Evolutionary conservation across 306 rosid species (phyloP).

Genomic region (Astragalus glycyphyllos): DNA sequence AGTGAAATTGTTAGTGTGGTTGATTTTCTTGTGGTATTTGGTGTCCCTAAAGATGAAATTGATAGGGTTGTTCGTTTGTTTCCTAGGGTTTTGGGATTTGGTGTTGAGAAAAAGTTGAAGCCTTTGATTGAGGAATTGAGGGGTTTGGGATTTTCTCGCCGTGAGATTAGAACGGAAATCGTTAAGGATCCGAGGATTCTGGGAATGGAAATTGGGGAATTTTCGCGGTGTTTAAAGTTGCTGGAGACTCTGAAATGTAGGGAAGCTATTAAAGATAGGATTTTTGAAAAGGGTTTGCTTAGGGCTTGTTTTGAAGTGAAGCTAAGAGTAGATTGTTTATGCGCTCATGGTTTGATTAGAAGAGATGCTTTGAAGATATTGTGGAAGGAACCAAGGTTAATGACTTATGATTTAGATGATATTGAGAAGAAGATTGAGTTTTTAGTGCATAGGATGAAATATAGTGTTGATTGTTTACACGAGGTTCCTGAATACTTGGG

Average conservation of each 20-base stretch:
- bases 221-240: conserved; percentile 63
- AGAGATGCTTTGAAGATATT: conserved; percentile 75
- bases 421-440: conserved; percentile 77
- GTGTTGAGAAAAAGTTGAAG: conserved; percentile 62
- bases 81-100: conserved; percentile 70
- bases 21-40: conserved; percentile 55
- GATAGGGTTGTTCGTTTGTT: conserved; percentile 52
- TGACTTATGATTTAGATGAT: conserved; percentile 59
- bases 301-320: conserved; percentile 83
- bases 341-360: conserved; percentile 66
- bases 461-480: conserved; percentile 58
- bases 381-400: conserved; percentile 85
- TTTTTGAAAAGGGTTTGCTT: conserved; percentile 55
- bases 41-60: conserved; percentile 51
- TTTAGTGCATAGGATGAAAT: conserved; percentile 66
- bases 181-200: conserved; percentile 67
- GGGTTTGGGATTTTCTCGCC: conserved; percentile 58
- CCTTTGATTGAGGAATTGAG: conserved; percentile 65
- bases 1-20: conserved; percentile 45
- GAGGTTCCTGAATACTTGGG: conserved; percentile 85
- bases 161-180: conserved; percentile 58
- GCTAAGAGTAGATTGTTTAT: conserved; percentile 73
- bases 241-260: conserved; percentile 74
- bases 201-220: conserved; percentile 74
- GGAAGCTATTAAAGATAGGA: conserved; percentile 55